Base-by-base conservation (phyloP, 2,329 filamentous ascomycete genomes). In the Diplodia corticola region DNA sequence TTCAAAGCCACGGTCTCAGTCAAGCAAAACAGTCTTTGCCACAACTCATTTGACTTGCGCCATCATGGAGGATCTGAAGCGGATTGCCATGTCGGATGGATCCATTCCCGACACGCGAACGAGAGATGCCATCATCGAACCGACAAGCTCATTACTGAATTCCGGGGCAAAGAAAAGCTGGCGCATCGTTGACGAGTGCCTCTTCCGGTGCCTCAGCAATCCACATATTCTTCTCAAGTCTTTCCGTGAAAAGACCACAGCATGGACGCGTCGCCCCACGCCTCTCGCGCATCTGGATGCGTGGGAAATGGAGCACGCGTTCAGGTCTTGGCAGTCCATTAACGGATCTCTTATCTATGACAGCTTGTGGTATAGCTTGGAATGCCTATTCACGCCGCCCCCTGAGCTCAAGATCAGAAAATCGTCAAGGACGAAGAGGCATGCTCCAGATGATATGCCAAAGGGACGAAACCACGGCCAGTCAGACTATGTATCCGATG, bases 321-420 rank as follows among this genome's bases (percentile, higher is more conserved):
- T 79, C 53, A 68, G 71, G 30, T 70, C 73, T 28, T 79, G 76
- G 78, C 71, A 72, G 9, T 70, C 64, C 35, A 69, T 70, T 7
- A 78, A 75, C 64, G 75, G 74, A 12, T 69, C 76, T 15, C 69
- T 79, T 10, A 68, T 79, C 12, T 78, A 78, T 55, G 76, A 79
- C 59, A 76, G 74, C 61, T 70, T 80, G 0, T 78, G 73, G 65
- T 63, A 71, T 30, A 71, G 73, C 6, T 26, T 77, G 6, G 72
- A 75, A 12, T 71, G 73, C 30, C 63, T 80, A 9, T 78, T 77
- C 59, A 71, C 57, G n/a, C 73, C 73, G 22, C 78, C 78, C 13
- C 76, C 76, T 3, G 72, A 72, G 66, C 68, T 79, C 17, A 69
- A 68, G 30, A 28, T 67, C n/a, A 33, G 63, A 7, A 64, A 55